Percentiles rank a stretch among this genome's conserved stretches.
phyloP scores from a whole-genome alignment of 164 flowering plant species.

The Annona cherimola region DNA sequence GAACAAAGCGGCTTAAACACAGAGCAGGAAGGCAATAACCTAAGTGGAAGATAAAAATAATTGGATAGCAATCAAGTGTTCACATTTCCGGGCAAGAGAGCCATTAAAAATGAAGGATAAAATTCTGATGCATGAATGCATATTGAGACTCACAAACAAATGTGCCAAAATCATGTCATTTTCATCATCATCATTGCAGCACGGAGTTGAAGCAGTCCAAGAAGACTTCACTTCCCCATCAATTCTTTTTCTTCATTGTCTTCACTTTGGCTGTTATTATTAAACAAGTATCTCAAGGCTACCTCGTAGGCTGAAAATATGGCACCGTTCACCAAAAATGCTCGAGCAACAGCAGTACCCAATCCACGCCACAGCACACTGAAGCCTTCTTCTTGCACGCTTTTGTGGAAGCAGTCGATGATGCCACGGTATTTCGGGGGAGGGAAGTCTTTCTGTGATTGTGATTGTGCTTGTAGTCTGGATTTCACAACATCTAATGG shows the following conservation, averaged over 20 bases:
- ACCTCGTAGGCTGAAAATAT: conserved; percentile 76
- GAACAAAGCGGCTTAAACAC: too few relatives aligned
- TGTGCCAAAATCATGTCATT: background rate
- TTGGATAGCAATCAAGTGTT: background rate
- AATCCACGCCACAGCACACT: conserved; percentile 70
- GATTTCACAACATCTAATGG: conserved; percentile 87
- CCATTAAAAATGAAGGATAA: background rate
- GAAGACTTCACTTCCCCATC: background rate
- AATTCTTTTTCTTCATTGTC: background rate
- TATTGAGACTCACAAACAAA: background rate
- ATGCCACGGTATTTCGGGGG: conserved; percentile 53
- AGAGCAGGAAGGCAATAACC: background rate
- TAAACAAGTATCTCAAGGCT: conserved; percentile 42
- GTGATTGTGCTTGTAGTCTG: conserved; percentile 60
- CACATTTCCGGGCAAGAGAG: background rate
- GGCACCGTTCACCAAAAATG: conserved; percentile 85
- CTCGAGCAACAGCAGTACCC: conserved; percentile 71
- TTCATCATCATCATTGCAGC: background rate
- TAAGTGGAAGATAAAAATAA: background rate
- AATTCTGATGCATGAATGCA: background rate
- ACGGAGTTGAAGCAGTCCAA: background rate
- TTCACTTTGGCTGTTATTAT: background rate
- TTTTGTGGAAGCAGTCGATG: conserved; percentile 58
- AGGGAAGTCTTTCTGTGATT: conserved; percentile 6
- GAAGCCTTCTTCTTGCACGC: conserved; percentile 62